These are phyloP conservation scores for Apiospora sp. DNA, from an alignment of 2,329 filamentous ascomycete genomes.

Conservation along the genomic window DNA sequence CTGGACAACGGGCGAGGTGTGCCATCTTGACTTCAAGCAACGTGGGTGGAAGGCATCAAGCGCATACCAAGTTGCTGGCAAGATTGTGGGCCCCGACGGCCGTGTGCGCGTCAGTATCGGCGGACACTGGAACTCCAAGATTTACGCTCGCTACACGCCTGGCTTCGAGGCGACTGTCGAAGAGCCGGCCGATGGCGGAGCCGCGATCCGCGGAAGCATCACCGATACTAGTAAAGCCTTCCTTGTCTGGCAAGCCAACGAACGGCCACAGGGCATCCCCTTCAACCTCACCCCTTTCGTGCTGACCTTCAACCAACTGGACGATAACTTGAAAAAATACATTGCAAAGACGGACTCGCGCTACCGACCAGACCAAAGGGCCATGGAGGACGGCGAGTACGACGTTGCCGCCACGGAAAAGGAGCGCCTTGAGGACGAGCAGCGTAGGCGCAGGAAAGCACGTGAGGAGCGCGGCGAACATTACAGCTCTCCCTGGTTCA, in stretches of 20 bases:
- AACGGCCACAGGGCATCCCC: slow-evolving; percentile 82
- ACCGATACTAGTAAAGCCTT: slow-evolving; percentile 79
- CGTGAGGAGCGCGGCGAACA: slow-evolving; percentile 82
- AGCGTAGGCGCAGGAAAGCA: slow-evolving; percentile 76
- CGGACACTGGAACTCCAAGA: slow-evolving; percentile 95
- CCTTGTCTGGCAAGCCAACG: slow-evolving; percentile 90
- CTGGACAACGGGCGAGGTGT: slow-evolving; percentile 93
- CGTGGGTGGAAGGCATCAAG: slow-evolving; percentile 95
- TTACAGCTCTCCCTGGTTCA: slow-evolving; percentile 88
- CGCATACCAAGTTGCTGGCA: slow-evolving; percentile 87
- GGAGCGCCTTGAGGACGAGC: slow-evolving; percentile 91
- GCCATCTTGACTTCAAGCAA: slow-evolving; percentile 89
- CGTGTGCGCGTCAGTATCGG: slow-evolving; percentile 88
- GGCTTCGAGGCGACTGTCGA: slow-evolving; percentile 82
- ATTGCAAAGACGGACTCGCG: slow-evolving; percentile 93
- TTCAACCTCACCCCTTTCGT: slow-evolving; percentile 98
- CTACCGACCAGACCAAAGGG: slow-evolving; percentile 91
- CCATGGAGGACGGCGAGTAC: slow-evolving; percentile 99
- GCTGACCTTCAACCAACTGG: slow-evolving; percentile 90
- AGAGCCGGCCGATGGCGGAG: slow-evolving; percentile 55
- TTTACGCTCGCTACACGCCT: slow-evolving; percentile 92
- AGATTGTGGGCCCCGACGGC: slow-evolving; percentile 81
- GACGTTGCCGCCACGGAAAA: slow-evolving; percentile 93
- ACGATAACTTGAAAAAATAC: slow-evolving; percentile 78
- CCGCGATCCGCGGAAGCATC: slow-evolving; percentile 58